phyloP scores from a whole-genome alignment of 257 asterid species.

The Jasminum sambac region DNA sequence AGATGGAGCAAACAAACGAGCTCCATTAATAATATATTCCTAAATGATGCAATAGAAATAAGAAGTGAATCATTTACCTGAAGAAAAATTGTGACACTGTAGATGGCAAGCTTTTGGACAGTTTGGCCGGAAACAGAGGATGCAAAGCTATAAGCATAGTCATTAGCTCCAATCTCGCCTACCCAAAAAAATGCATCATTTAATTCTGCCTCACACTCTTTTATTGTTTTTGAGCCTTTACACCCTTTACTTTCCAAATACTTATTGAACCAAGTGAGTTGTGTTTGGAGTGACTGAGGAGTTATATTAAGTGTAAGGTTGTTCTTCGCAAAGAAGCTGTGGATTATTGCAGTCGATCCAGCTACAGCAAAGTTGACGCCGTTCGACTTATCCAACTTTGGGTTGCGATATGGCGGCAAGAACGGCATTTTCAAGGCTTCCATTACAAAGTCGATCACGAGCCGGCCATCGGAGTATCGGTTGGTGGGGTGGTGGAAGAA shows the following conservation, averaged over 20 bases:
- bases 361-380: slow-evolving; percentile 77
- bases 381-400: slow-evolving; percentile 34
- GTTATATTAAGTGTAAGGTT: slow-evolving; percentile 58
- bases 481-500: slow-evolving; percentile 85
- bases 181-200: slow-evolving; percentile 70
- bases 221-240: slow-evolving; percentile 25
- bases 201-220: slow-evolving; percentile 40
- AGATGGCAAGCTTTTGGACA: slow-evolving; percentile 48
- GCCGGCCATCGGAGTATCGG: slow-evolving; percentile 80
- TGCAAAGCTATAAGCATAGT: slow-evolving; percentile 53
- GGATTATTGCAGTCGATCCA: slow-evolving; percentile 69
- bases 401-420: slow-evolving; percentile 53
- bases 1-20: too few species aligned
- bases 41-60: too few species aligned
- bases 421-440: slow-evolving; percentile 54
- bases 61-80: slow-evolving; percentile 39
- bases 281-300: slow-evolving; percentile 60
- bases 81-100: slow-evolving; percentile 49
- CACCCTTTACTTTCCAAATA: slow-evolving; percentile 55
- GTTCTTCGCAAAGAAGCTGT: slow-evolving; percentile 56
- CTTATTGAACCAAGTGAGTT: slow-evolving; percentile 57
- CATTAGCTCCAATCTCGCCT: slow-evolving; percentile 79
- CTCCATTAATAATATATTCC: too few species aligned
- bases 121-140: slow-evolving; percentile 36
- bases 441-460: slow-evolving; percentile 64